Evolutionary conservation across 306 rosid species (phyloP).

Genomic region (Abrus precatorius): DNA sequence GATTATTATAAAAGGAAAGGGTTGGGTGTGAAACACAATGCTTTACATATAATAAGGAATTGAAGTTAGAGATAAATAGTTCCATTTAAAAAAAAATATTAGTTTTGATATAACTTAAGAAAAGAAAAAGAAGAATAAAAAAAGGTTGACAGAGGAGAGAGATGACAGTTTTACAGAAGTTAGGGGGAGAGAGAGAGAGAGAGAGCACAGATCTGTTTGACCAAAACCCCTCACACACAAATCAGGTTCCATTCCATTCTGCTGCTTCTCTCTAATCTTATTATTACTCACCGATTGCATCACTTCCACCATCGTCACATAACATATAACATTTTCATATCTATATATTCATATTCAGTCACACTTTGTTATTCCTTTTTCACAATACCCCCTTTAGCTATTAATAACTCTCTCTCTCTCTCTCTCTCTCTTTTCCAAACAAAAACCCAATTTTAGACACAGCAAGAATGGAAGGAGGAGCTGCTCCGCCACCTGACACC

Average conservation of each 20-base stretch:
- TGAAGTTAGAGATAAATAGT: neutral
- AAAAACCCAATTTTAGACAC: conserved; percentile 39
- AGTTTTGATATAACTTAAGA: too few species aligned
- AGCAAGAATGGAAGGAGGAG: conserved; percentile 56
- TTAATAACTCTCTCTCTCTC: conserved; percentile 7
- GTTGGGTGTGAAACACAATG: too few species aligned
- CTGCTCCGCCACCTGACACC: conserved; percentile 73
- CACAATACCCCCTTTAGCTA: neutral
- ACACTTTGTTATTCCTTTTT: neutral
- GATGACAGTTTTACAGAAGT: conserved; percentile 38
- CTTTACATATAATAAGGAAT: too few species aligned
- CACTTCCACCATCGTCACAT: neutral
- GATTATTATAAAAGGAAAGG: too few species aligned
- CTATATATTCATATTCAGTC: neutral
- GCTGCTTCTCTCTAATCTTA: conserved; percentile 16
- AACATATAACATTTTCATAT: neutral
- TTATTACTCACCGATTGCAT: conserved; percentile 1
- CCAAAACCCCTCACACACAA: conserved; percentile 47
- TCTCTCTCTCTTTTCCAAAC: neutral
- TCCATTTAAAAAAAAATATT: neutral
- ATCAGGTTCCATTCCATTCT: conserved; percentile 46
- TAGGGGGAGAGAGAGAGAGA: conserved; percentile 11
- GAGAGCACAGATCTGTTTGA: conserved; percentile 54
- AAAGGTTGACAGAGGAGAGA: conserved; percentile 23
- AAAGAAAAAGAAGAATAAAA: neutral